These are phyloP conservation scores for Chenopodium berlandieri DNA, from an alignment of 148 eudicot genomes.

Conservation along the genomic window DNA sequence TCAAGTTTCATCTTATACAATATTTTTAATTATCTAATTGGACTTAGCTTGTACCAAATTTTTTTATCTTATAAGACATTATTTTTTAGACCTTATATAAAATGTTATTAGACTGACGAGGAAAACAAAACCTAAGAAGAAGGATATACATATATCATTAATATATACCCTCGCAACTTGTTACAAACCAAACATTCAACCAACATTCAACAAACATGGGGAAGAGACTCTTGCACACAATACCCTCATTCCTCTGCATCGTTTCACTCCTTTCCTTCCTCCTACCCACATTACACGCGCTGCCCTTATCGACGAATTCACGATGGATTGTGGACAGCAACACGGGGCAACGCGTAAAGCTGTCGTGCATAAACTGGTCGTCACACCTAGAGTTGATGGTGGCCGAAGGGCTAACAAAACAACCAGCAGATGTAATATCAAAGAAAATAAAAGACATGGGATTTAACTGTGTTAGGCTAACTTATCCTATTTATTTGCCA, in stretches of 20 bases:
- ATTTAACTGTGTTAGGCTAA: constrained; percentile 91
- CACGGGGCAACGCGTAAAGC: constrained; percentile 65
- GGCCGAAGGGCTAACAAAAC: constrained; percentile 80
- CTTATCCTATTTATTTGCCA: constrained; percentile 73
- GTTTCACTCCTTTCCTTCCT: neutral
- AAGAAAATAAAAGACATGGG: constrained; percentile 50
- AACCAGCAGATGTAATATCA: constrained; percentile 58
- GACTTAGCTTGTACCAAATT: no score
- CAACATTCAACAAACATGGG: neutral
- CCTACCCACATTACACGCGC: constrained; percentile 15
- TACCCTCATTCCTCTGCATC: neutral
- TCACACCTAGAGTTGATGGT: constrained; percentile 65
- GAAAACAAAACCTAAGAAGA: no score
- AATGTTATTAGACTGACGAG: no score
- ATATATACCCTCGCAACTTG: neutral
- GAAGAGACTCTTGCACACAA: neutral
- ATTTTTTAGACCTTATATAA: no score
- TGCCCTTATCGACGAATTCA: constrained; percentile 61
- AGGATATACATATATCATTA: neutral
- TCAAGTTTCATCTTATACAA: no score
- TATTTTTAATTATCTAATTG: no score
- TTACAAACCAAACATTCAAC: neutral
- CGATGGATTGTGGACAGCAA: constrained; percentile 77
- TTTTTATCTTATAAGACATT: no score
- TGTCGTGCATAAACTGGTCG: constrained; percentile 82